These are phyloP conservation scores for Phytophthora hibernalis DNA, from an alignment of 352 stramenopile genomes.

Conservation along the genomic window DNA sequence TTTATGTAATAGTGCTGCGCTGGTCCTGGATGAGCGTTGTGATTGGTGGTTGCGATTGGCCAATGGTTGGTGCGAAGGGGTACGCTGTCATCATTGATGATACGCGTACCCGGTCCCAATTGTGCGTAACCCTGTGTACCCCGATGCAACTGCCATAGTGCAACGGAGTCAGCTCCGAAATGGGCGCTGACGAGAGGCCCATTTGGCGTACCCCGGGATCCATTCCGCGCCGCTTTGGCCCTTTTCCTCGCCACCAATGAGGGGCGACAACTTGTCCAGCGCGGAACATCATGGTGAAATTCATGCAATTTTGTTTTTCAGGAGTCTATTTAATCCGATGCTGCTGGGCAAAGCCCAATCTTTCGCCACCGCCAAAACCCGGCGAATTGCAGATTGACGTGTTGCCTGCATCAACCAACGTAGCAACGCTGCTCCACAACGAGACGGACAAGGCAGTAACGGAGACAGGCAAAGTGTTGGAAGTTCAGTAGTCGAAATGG, in stretches of 20 bases:
- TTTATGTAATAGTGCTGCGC: constrained; percentile 22
- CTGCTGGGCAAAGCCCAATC: no score
- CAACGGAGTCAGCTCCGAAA: background rate
- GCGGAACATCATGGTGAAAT: no score
- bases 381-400: no score
- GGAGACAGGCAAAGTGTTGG: no score
- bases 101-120: background rate
- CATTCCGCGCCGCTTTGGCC: background rate
- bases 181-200: background rate
- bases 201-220: background rate
- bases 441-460: no score
- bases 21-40: constrained; percentile 4
- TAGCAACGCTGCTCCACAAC: no score
- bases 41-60: constrained; percentile 33
- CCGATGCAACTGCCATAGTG: background rate
- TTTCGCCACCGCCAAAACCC: no score
- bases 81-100: constrained; percentile 8
- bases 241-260: constrained; percentile 19
- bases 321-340: no score
- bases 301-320: no score
- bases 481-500: no score
- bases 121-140: background rate
- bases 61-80: constrained; percentile 19
- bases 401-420: no score
- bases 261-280: constrained; percentile 12